Conservation (phyloP, 768 basidiomycete genomes). For the Termitomyces sp. region DNA sequence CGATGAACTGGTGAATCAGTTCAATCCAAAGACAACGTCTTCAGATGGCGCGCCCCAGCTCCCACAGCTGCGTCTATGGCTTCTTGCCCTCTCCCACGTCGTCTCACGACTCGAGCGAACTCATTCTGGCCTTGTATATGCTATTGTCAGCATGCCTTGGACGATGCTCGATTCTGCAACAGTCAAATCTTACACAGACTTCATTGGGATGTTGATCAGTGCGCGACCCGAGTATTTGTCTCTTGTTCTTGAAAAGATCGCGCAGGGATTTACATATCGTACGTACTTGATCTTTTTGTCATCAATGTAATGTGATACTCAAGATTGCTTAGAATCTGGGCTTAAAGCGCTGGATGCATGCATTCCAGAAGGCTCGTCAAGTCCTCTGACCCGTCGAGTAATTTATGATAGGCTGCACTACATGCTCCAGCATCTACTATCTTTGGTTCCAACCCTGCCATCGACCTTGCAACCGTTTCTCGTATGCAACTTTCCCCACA, state of each 20-base stretch:
- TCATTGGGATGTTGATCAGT: conserved; percentile 87
- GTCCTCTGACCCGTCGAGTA: conserved; percentile 71
- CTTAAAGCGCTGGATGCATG: conserved; percentile 53
- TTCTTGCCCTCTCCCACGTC: conserved; percentile 85
- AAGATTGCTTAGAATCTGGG: conserved; percentile 55
- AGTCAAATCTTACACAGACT: conserved; percentile 84
- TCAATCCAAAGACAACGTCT: conserved; percentile 45
- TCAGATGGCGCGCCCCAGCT: conserved; percentile 31
- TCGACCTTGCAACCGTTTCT: conserved; percentile 84
- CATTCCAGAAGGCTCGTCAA: conserved; percentile 57
- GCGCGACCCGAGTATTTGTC: conserved; percentile 90
- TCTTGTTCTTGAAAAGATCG: conserved; percentile 73
- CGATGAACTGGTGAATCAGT: conserved; percentile 86
- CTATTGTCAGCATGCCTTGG: conserved; percentile 88
- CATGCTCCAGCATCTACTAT: conserved; percentile 81
- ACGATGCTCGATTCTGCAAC: conserved; percentile 81
- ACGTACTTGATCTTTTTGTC: conserved; percentile 24
- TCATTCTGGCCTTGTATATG: conserved; percentile 78
- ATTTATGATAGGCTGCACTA: conserved; percentile 85
- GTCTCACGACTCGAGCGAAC: conserved; percentile 83
- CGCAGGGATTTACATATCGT: conserved; percentile 89
- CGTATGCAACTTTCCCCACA: conserved; percentile 85
- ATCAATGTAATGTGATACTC: conserved; percentile 1
- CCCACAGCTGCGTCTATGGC: conserved; percentile 68
- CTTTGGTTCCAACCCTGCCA: conserved; percentile 87